Conservation (phyloP, 2,329 filamentous ascomycete species). For the Fusarium cyanostomum region DNA sequence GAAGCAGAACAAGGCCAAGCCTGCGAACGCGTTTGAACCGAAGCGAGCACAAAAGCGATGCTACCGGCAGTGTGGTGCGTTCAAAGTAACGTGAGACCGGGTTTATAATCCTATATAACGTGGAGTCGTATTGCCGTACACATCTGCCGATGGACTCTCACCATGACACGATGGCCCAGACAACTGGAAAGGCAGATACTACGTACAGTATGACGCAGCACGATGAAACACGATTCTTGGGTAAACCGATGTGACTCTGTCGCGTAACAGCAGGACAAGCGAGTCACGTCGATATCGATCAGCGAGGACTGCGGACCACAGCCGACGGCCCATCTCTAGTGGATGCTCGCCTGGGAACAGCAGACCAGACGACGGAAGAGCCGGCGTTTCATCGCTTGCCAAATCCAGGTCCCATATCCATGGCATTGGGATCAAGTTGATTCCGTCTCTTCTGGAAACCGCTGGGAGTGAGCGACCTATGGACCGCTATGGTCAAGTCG, state of each 20-base stretch:
- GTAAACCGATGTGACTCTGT: slow-evolving; percentile 25
- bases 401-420: too few species aligned
- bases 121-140: background rate
- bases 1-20: background rate
- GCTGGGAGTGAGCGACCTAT: too few species aligned
- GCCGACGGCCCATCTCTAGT: background rate
- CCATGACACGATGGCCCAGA: background rate
- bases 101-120: background rate
- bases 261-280: slow-evolving; percentile 23
- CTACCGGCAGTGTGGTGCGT: slow-evolving; percentile 6
- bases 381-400: too few species aligned
- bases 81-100: slow-evolving; percentile 10
- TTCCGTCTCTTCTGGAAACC: too few species aligned
- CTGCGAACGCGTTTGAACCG: slow-evolving; percentile 1
- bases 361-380: too few species aligned
- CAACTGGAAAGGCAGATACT: slow-evolving; percentile 1
- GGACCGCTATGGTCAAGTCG: too few species aligned
- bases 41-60: background rate
- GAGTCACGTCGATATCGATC: slow-evolving; percentile 3
- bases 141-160: slow-evolving; percentile 7
- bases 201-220: background rate
- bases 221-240: slow-evolving; percentile 16
- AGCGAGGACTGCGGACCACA: background rate
- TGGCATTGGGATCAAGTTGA: too few species aligned
- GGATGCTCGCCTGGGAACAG: too few species aligned